Evolutionary conservation across 768 basidiomycete species (phyloP).

Genomic region (Calocera viscosa): DNA sequence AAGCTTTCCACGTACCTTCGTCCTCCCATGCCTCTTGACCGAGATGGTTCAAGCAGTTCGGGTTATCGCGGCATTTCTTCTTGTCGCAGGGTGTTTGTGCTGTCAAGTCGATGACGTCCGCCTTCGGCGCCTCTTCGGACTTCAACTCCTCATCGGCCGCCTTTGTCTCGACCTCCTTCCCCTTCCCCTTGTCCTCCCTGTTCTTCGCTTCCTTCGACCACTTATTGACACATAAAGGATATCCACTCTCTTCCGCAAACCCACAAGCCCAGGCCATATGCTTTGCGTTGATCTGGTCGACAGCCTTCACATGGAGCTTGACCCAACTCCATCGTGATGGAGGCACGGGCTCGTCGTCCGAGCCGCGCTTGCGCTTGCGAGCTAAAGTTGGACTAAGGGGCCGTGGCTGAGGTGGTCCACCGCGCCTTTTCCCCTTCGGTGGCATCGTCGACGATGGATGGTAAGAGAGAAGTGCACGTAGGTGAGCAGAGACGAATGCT

Average conservation of each 20-base stretch:
- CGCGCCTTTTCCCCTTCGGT: background rate
- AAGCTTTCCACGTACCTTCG: constrained; percentile 37
- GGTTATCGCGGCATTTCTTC: constrained; percentile 59
- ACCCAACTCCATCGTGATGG: constrained; percentile 21
- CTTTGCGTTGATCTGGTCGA: constrained; percentile 16
- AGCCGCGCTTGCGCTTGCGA: background rate
- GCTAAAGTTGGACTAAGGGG: background rate
- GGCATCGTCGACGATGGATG: background rate
- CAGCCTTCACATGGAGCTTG: constrained; percentile 13
- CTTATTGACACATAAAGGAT: constrained; percentile 1
- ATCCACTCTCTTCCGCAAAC: constrained; percentile 11
- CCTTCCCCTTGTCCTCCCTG: constrained; percentile 9
- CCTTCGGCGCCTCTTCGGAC: background rate
- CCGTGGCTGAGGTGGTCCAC: background rate
- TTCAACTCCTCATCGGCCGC: background rate
- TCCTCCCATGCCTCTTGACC: constrained; percentile 74
- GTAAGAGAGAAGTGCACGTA: background rate
- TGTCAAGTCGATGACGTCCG: background rate
- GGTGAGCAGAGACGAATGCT: background rate
- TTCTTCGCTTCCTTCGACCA: background rate
- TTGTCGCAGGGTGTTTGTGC: constrained; percentile 36
- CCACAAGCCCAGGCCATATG: constrained; percentile 22
- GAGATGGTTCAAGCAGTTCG: constrained; percentile 76
- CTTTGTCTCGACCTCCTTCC: constrained; percentile 6
- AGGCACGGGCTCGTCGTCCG: background rate